These are phyloP conservation scores for Wickerhamiella galacta DNA, from an alignment of 805 yeast species.

Conservation along the genomic window DNA sequence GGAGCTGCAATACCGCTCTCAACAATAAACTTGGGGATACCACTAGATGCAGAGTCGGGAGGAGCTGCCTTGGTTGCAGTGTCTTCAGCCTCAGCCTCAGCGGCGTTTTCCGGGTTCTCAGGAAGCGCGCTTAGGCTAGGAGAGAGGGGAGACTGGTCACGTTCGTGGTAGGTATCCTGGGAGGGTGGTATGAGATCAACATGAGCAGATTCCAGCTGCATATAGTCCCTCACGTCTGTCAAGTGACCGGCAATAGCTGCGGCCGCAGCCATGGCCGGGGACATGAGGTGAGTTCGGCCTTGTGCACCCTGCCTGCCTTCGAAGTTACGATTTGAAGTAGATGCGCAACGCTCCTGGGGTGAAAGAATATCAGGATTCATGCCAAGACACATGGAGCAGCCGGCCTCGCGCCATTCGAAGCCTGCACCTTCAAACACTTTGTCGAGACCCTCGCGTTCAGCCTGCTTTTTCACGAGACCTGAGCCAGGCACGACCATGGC, in stretches of 20 bases:
- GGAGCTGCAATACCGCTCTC: slow-evolving; percentile 87
- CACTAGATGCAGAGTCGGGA: slow-evolving; percentile 27
- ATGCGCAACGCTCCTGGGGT: slow-evolving; percentile 95
- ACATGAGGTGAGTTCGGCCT: slow-evolving; percentile 93
- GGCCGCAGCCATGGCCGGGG: slow-evolving; percentile 99
- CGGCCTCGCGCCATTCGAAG: slow-evolving; percentile 98
- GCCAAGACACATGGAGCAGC: slow-evolving; percentile 98
- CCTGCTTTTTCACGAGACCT: slow-evolving; percentile 83
- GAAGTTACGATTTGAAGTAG: slow-evolving; percentile 95
- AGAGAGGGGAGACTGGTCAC: slow-evolving; percentile 23
- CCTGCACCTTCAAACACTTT: slow-evolving; percentile 84
- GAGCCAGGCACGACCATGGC: slow-evolving; percentile 96
- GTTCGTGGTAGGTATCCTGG: slow-evolving; percentile 13
- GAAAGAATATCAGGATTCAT: slow-evolving; percentile 96
- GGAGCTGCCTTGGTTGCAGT: slow-evolving; percentile 17
- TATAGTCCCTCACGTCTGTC: slow-evolving; percentile 73
- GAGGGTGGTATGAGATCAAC: slow-evolving; percentile 21
- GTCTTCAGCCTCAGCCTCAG: slow-evolving; percentile 22
- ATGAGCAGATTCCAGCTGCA: slow-evolving; percentile 41
- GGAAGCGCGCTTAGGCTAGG: slow-evolving; percentile 7
- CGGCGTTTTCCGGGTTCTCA: slow-evolving; percentile 19
- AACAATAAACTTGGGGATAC: slow-evolving; percentile 60
- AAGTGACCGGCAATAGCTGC: slow-evolving; percentile 88
- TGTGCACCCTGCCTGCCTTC: slow-evolving; percentile 98
- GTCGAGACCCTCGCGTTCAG: slow-evolving; percentile 88